Evolutionary conservation across 805 yeast genomes (phyloP), one percentile per base, ranked within the genome.

Genomic region (Priceomyces melissophilus): DNA sequence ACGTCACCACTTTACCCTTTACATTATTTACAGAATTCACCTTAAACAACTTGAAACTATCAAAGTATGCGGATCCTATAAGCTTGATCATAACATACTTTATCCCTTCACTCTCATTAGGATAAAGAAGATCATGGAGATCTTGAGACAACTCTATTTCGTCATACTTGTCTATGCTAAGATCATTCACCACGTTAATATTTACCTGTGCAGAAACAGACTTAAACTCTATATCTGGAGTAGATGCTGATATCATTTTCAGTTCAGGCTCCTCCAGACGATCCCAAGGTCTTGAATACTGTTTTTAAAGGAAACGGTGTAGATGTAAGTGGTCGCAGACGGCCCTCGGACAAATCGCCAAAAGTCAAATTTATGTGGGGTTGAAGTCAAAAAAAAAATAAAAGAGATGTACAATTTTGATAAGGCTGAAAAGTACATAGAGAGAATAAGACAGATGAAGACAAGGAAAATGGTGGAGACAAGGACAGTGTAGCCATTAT

Each of bases 21-120:
- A 42, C 35, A 4, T 49, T 44, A 37, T 57, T 57, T 14, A 67
- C 54, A n/a, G 59, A 37, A 10, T 58, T 47, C 8, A 75, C 57
- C 33, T 62, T 67, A 45, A 58, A 71, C 20, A 75, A 46, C 35
- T 57, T 60, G 50, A 56, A 65, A 14, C 39, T 44, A 11, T 44
- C 53, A 46, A 67, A 66, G 45, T 52, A 58, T 39, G 64, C 70
- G 4, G 70, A 57, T 1, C 74, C 75, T 27, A 68, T 44, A 17
- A 67, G 53, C 50, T 66, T 65, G 28, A 69, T 53, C 35, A 69
- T 48, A 4, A 68, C 64, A 44, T 47, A 67, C 31, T 49, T 53
- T 26, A 43, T 46, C 15, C 39, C 40, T 9, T 30, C 36, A 14
- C 38, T 30, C 17, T 32, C 33, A 14, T 34, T 35, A 15, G 70